These are phyloP conservation scores for Sclerotinia spermophila DNA, from an alignment of 2,329 filamentous ascomycete species.

Conservation along the genomic window DNA sequence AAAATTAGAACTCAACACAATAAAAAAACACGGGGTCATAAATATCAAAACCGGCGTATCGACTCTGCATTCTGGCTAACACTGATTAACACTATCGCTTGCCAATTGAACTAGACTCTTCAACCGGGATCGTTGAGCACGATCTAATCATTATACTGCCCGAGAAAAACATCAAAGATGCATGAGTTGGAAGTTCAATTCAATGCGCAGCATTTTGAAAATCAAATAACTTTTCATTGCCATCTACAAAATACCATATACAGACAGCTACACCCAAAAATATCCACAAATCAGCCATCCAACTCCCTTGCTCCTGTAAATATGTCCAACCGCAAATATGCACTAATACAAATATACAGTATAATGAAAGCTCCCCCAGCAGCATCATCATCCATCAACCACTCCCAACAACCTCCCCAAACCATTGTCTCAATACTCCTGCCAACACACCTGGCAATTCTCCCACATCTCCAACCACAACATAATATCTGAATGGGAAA, in stretches of 20 bases:
- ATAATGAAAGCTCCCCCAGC: not conserved
- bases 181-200: not conserved
- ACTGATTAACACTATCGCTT: not conserved
- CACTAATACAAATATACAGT: not conserved
- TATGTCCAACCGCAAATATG: not conserved
- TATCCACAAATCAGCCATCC: not conserved
- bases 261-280: not conserved
- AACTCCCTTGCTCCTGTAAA: not conserved
- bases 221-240: not conserved
- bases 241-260: not conserved
- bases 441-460: conserved; percentile 88
- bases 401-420: conserved; percentile 59
- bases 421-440: conserved; percentile 90
- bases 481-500: conserved; percentile 95
- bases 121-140: not conserved
- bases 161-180: not conserved
- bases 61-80: not conserved
- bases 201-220: not conserved
- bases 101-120: not conserved
- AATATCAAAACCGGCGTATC: not conserved
- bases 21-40: too few species aligned
- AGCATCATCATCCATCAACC: not conserved
- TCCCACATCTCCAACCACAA: conserved; percentile 87
- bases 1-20: not conserved
- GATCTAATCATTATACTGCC: not conserved